Evolutionary conservation across 202 grass and related monocot genomes (phyloP), one percentile per base, ranked within the genome.

Genomic region (Zizania palustris): DNA sequence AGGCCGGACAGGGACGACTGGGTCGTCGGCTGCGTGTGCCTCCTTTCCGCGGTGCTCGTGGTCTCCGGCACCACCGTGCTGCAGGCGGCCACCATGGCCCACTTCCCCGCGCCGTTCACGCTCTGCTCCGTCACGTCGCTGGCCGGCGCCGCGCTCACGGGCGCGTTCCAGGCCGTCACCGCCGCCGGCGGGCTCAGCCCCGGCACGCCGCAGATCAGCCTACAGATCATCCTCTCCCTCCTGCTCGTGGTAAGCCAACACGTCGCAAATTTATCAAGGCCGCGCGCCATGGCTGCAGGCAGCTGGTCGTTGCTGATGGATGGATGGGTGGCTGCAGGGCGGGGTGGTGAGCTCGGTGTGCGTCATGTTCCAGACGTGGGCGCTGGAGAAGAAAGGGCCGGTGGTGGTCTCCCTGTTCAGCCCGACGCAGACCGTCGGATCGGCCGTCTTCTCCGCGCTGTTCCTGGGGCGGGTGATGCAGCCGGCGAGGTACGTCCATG

Each of bases 341-440:
- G 83, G 80, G 45, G 38, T 91, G 56, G 78, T 85, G 65, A 85
- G 86, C 73, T 87, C 86, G 42, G 85, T 78, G 16, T 90, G 86
- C 72, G 57, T 92, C 61, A 83, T 80, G 78, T 92, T 92, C 69
- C 85, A 89, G 76, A 92, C 89, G 33, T 96, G 92, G 86, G 89
- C 82, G 5, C 71, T 92, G 28, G 88, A 92, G 65, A 91, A 73
- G 87, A 92, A 90, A 82, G 90, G 93, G 15, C 87, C 87, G 1
- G 80, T 96, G 13, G 83, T 90, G 51, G 90, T 92, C 54, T 96
- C 87, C 12, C 92, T 90, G 65, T 96, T 96, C 73, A 92, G 64
- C 80, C 90, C 93, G 0, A 88, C 64, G 28, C 86, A 86, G 73
- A 92, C 87, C 14, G 82, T 96, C 39, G 85, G 89, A 73, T 84